phyloP scores from a whole-genome alignment of 2,329 filamentous ascomycete species.

The Aspergillus fructus region DNA sequence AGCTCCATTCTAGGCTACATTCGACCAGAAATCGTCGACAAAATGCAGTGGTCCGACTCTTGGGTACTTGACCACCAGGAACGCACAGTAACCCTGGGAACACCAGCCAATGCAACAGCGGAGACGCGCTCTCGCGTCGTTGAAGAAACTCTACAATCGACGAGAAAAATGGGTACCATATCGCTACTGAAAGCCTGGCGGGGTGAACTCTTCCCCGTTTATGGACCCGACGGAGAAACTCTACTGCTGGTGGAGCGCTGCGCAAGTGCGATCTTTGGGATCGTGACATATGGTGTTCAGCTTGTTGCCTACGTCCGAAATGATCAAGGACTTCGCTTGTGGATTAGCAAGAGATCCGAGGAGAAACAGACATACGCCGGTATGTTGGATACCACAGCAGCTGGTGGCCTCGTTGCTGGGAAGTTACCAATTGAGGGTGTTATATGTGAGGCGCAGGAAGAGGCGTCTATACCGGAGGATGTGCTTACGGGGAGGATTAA shows the following conservation, averaged over 20 bases:
- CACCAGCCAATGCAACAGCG: not conserved
- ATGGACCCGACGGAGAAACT: conserved; percentile 37
- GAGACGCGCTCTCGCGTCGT: not conserved
- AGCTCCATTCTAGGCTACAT: conserved; percentile 1
- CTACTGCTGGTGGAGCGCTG: conserved; percentile 44
- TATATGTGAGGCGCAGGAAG: conserved; percentile 23
- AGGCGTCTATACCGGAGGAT: conserved; percentile 15
- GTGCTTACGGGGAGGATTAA: not conserved
- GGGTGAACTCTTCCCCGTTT: conserved; percentile 44
- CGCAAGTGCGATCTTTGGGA: conserved; percentile 43
- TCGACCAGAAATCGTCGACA: not conserved
- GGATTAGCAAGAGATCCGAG: conserved; percentile 26
- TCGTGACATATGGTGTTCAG: conserved; percentile 47
- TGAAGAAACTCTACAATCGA: not conserved
- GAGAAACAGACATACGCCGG: conserved; percentile 30
- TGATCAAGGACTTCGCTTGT: conserved; percentile 16
- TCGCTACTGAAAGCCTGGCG: conserved; percentile 29
- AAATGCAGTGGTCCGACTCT: not conserved
- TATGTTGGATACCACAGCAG: conserved; percentile 29
- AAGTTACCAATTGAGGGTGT: conserved; percentile 25
- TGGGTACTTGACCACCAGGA: conserved; percentile 3
- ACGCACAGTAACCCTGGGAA: not conserved
- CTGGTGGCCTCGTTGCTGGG: conserved; percentile 18
- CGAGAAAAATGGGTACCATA: not conserved
- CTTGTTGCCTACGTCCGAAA: conserved; percentile 35